A percentile compares a stretch with the other conserved stretches of the same genome.
These are phyloP conservation scores for Hevea brasiliensis DNA, from an alignment of 345 rosid species.

Conservation along the genomic window DNA sequence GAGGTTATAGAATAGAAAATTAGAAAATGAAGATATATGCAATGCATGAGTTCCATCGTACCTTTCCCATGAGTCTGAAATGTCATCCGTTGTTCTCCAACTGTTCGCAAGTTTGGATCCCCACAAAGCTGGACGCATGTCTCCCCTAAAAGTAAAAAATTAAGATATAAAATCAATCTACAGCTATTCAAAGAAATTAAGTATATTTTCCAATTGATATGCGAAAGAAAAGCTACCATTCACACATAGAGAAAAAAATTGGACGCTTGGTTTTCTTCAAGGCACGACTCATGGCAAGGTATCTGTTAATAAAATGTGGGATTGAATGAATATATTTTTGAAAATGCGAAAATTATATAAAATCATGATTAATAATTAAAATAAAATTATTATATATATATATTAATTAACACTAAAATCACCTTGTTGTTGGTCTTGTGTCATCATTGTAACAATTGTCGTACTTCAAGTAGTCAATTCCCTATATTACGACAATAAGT, in stretches of 20 bases:
- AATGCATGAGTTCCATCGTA: no score
- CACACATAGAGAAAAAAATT: slow-evolving; percentile 47
- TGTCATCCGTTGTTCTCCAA: slow-evolving; percentile 32
- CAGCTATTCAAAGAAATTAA: no score
- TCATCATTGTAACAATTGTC: slow-evolving; percentile 38
- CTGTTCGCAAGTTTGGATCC: slow-evolving; percentile 22
- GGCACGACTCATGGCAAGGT: slow-evolving; percentile 34
- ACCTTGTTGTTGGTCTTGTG: slow-evolving; percentile 31
- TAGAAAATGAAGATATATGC: no score
- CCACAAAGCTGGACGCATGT: slow-evolving; percentile 28
- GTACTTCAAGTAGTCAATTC: slow-evolving; percentile 41
- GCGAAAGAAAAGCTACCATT: slow-evolving; percentile 27
- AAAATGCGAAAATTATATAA: neutral
- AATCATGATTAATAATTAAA: neutral
- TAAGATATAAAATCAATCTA: no score
- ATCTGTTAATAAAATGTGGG: slow-evolving; percentile 10
- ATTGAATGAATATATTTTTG: neutral
- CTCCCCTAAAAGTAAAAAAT: slow-evolving; percentile 15
- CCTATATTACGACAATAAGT: no score
- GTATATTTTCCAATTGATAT: no score
- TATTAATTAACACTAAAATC: no score
- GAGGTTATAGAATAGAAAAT: no score
- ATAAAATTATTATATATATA: no score
- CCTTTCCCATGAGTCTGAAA: slow-evolving; percentile 26
- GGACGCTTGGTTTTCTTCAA: slow-evolving; percentile 35